phyloP scores from a whole-genome alignment of 441 rosid genomes.

The Pelargonium cotyledonis region DNA sequence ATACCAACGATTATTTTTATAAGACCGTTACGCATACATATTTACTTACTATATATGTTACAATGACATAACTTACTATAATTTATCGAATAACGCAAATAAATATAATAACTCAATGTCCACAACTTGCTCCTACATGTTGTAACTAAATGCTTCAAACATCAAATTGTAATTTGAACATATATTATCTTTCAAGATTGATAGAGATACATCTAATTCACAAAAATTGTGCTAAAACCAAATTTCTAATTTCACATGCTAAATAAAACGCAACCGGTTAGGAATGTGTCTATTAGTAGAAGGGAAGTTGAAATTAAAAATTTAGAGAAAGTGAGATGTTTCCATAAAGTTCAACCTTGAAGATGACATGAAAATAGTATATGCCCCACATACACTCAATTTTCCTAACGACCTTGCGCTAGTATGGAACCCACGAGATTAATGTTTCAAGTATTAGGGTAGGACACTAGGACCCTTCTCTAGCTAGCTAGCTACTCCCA shows the following conservation, averaged over 20 bases:
- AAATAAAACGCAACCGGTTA: too few relatives aligned
- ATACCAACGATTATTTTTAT: too few relatives aligned
- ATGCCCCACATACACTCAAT: slow-evolving; percentile 23
- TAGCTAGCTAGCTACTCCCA: background rate
- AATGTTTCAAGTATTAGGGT: background rate
- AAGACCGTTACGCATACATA: too few relatives aligned
- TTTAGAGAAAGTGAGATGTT: background rate
- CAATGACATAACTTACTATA: too few relatives aligned
- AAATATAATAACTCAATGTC: too few relatives aligned
- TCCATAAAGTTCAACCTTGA: slow-evolving; percentile 28
- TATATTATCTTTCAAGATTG: slow-evolving; percentile 9
- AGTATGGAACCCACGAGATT: slow-evolving; percentile 16
- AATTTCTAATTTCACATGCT: background rate
- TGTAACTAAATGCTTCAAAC: too few relatives aligned
- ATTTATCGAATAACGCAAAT: too few relatives aligned
- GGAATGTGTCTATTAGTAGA: background rate
- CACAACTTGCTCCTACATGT: too few relatives aligned
- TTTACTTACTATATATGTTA: too few relatives aligned
- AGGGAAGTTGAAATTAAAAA: background rate
- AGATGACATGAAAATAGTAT: slow-evolving; percentile 21
- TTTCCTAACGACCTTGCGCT: slow-evolving; percentile 11
- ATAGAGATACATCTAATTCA: slow-evolving; percentile 10
- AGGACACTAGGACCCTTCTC: background rate
- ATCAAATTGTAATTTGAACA: background rate
- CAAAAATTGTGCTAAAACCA: too few relatives aligned